Conservation (phyloP, 352 stramenopile genomes). For the Globisporangium nagaii region DNA sequence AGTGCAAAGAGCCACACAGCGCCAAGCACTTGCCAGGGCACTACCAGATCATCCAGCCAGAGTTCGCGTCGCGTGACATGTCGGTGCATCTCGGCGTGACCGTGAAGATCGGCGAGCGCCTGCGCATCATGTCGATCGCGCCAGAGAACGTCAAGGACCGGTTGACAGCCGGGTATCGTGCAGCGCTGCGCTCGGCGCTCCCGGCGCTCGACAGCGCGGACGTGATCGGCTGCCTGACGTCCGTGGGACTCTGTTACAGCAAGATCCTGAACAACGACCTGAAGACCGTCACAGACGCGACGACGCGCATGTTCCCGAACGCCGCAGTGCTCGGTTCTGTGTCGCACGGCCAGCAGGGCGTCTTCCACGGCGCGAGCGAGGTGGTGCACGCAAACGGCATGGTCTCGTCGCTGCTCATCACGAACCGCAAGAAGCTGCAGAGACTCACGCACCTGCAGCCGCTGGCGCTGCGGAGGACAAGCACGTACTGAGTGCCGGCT, state of each 20-base stretch:
- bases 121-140: slow-evolving; percentile 75
- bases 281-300: slow-evolving; percentile 45
- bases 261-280: slow-evolving; percentile 64
- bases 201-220: slow-evolving; percentile 47
- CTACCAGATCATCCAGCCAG: slow-evolving; percentile 71
- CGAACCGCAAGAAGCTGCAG: slow-evolving; percentile 72
- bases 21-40: slow-evolving; percentile 29
- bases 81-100: slow-evolving; percentile 48
- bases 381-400: slow-evolving; percentile 74
- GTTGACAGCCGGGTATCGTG: slow-evolving; percentile 40
- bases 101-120: slow-evolving; percentile 49
- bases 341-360: slow-evolving; percentile 69
- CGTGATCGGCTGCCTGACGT: slow-evolving; percentile 67
- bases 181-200: slow-evolving; percentile 46
- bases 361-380: slow-evolving; percentile 50
- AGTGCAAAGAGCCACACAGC: slow-evolving; percentile 10
- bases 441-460: slow-evolving; percentile 48
- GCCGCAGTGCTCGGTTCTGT: slow-evolving; percentile 49
- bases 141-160: slow-evolving; percentile 46
- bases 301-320: slow-evolving; percentile 46
- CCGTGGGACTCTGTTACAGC: slow-evolving; percentile 61
- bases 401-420: slow-evolving; percentile 68
- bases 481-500: slow-evolving; percentile 45
- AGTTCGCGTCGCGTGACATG: slow-evolving; percentile 42
- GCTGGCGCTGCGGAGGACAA: slow-evolving; percentile 46